These are phyloP conservation scores for Cadophora malorum DNA, from an alignment of 2,329 filamentous ascomycete genomes.

Conservation along the genomic window DNA sequence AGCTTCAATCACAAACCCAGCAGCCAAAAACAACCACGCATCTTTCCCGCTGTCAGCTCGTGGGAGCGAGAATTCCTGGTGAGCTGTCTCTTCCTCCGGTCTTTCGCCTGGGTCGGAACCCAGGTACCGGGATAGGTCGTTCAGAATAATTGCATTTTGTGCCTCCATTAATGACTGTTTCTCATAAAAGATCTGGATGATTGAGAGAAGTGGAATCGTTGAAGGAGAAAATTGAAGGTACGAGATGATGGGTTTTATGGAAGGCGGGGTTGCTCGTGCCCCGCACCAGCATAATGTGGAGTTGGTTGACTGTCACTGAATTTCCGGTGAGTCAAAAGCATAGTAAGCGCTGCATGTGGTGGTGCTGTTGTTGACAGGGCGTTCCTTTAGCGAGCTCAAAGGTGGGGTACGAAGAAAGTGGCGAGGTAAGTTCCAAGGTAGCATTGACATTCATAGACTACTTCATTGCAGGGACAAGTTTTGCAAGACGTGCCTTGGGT, in stretches of 20 bases:
- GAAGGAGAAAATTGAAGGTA: not conserved
- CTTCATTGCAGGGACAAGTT: not conserved
- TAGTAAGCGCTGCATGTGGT: not conserved
- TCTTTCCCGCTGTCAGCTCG: slow-evolving; percentile 54
- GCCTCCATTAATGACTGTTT: slow-evolving; percentile 26
- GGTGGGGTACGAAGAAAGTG: not conserved
- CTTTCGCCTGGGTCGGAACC: not conserved
- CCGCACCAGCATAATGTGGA: not conserved
- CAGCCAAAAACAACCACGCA: slow-evolving; percentile 56
- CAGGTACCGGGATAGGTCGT: slow-evolving; percentile 17
- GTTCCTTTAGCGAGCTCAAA: not conserved
- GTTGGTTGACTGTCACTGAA: not conserved
- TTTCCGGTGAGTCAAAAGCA: not conserved
- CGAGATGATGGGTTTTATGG: not conserved
- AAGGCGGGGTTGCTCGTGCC: not conserved
- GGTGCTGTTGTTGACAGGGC: not conserved
- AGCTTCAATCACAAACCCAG: slow-evolving; percentile 58
- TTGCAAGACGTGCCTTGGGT: not conserved
- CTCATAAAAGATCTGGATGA: not conserved
- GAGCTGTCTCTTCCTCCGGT: slow-evolving; percentile 12
- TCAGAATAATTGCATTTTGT: slow-evolving; percentile 26
- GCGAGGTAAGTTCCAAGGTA: not conserved
- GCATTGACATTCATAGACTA: not conserved
- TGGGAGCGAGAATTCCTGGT: slow-evolving; percentile 47
- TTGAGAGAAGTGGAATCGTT: not conserved